Conservation (phyloP, 139 green algal species). For the Diplosphaera chodatii region DNA sequence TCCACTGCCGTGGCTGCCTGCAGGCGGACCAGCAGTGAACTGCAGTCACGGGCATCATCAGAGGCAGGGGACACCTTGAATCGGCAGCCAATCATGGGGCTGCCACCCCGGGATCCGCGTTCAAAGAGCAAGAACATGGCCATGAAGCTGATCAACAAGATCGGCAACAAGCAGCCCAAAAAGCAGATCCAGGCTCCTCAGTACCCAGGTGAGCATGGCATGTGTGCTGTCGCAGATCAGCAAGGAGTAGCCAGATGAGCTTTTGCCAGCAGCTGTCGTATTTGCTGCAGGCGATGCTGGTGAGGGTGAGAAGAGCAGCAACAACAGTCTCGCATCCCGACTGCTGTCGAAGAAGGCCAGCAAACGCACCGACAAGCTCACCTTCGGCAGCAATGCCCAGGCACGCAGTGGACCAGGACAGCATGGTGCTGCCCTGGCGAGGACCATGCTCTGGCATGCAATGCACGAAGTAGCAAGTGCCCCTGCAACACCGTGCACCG, state of each 20-base stretch:
- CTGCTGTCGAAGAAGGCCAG: not conserved
- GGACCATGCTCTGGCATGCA: too few relatives aligned
- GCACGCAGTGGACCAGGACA: too few relatives aligned
- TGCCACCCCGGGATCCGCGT: not conserved
- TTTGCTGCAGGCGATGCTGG: too few relatives aligned
- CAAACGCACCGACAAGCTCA: conserved; percentile 4
- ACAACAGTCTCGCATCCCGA: not conserved
- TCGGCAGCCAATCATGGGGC: not conserved
- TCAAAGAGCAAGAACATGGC: conserved; percentile 30
- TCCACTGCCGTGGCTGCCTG: too few relatives aligned
- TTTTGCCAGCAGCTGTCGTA: too few relatives aligned
- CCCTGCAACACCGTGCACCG: too few relatives aligned
- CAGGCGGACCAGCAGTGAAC: not conserved
- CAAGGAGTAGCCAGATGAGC: too few relatives aligned
- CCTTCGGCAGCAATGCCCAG: conserved; percentile 12
- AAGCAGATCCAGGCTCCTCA: conserved; percentile 11
- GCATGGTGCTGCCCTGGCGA: too few relatives aligned
- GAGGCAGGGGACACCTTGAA: not conserved
- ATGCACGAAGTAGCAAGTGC: too few relatives aligned
- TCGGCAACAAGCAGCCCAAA: conserved; percentile 32
- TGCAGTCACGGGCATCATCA: too few relatives aligned
- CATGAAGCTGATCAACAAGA: conserved; percentile 32
- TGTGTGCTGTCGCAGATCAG: too few relatives aligned
- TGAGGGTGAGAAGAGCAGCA: not conserved
- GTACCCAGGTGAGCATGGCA: not conserved